Conservation (phyloP, 768 basidiomycete genomes). For the Amanita rimosa region DNA sequence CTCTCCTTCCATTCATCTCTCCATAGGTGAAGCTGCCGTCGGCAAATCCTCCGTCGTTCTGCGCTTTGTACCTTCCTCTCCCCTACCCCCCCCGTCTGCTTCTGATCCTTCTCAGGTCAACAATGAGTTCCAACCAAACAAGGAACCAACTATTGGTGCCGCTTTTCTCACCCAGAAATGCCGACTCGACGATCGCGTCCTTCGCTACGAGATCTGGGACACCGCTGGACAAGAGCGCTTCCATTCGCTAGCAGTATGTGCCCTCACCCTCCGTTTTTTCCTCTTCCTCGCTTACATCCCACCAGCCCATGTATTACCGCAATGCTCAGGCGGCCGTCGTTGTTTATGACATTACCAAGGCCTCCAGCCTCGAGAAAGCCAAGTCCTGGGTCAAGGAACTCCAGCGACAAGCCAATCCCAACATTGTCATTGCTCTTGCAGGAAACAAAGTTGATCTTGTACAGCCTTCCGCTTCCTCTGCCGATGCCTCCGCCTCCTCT, state of each 20-base stretch:
- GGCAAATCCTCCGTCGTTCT: slow-evolving; percentile 98
- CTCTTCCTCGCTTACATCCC: slow-evolving; percentile 8
- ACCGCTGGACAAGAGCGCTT: slow-evolving; percentile 95
- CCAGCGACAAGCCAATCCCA: slow-evolving; percentile 96
- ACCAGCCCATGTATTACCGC: slow-evolving; percentile 95
- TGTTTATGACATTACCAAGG: slow-evolving; percentile 96
- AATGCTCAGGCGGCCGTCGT: slow-evolving; percentile 98
- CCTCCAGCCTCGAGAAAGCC: slow-evolving; percentile 92
- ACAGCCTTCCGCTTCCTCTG: slow-evolving; percentile 45
- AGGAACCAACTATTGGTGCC: slow-evolving; percentile 96
- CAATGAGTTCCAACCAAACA: slow-evolving; percentile 98
- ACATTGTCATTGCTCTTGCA: slow-evolving; percentile 96
- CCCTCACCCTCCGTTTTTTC: slow-evolving; percentile 5
- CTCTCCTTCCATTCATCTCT: slow-evolving; percentile 9
- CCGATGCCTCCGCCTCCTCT: slow-evolving; percentile 35
- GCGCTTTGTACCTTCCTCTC: slow-evolving; percentile 61
- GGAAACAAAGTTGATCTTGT: slow-evolving; percentile 97
- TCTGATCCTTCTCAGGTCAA: slow-evolving; percentile 46
- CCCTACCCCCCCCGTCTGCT: not conserved
- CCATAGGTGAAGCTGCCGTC: slow-evolving; percentile 90
- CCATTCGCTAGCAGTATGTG: slow-evolving; percentile 85
- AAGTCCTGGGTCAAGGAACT: slow-evolving; percentile 99
- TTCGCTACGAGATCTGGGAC: slow-evolving; percentile 97
- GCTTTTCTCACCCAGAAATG: slow-evolving; percentile 95
- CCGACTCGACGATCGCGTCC: slow-evolving; percentile 84